Conservation (phyloP, 1,284 basidiomycete species). For the Stygiomarasmius scandens region DNA sequence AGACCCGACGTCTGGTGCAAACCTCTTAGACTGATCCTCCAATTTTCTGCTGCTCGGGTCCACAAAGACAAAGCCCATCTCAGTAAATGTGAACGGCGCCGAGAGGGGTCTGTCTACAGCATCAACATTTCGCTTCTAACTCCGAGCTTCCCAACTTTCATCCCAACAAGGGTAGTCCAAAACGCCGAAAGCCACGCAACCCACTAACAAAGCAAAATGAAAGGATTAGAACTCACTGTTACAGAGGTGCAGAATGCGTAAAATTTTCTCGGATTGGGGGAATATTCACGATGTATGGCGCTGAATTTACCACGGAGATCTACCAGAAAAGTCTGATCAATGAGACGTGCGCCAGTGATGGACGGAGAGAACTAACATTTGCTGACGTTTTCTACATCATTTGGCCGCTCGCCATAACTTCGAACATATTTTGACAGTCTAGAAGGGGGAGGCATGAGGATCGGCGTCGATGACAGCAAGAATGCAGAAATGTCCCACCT, state of each 20-base stretch:
- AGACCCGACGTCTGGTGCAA: too few species aligned
- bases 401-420: conserved; percentile 72
- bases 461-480: neutral
- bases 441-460: neutral
- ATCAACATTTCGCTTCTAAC: too few species aligned
- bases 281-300: conserved; percentile 77
- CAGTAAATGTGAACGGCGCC: too few species aligned
- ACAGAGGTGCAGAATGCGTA: conserved; percentile 81
- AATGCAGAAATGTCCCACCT: conserved; percentile 30
- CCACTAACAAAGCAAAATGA: neutral
- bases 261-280: conserved; percentile 73
- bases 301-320: conserved; percentile 77
- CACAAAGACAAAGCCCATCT: too few species aligned
- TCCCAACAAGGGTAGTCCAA: too few species aligned
- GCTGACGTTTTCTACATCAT: conserved; percentile 70
- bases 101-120: too few species aligned
- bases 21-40: too few species aligned
- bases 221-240: conserved; percentile 48
- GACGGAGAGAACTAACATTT: conserved; percentile 51
- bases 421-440: conserved; percentile 69
- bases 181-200: neutral
- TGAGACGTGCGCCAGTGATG: neutral
- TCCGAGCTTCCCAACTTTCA: too few species aligned
- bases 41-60: too few species aligned
- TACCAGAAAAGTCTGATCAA: conserved; percentile 28